A percentile compares a stretch with the other conserved stretches of the same genome.
These are phyloP conservation scores for Boeremia lycopersici DNA, from an alignment of 2,329 filamentous ascomycete species.

Conservation along the genomic window DNA sequence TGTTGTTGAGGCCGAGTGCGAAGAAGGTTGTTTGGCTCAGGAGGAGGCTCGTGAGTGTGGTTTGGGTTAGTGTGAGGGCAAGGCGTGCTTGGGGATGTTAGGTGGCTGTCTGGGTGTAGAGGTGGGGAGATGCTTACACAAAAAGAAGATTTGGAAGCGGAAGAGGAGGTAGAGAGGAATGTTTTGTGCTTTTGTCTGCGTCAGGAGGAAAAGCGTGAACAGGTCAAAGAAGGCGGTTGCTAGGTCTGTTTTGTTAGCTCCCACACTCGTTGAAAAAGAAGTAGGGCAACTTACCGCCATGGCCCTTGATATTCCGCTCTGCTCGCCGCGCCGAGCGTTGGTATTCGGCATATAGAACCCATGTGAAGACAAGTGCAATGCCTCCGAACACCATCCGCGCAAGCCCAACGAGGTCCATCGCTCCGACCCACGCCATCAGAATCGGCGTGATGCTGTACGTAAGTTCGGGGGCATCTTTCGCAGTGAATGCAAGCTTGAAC, in stretches of 20 bases:
- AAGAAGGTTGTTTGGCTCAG: constrained; percentile 87
- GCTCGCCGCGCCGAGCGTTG: constrained; percentile 27
- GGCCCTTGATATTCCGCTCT: constrained; percentile 20
- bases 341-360: constrained; percentile 40
- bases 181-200: constrained; percentile 84
- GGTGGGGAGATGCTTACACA: constrained; percentile 40
- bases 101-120: neutral
- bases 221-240: constrained; percentile 64
- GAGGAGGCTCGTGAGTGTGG: constrained; percentile 74
- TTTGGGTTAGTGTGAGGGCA: constrained; percentile 58
- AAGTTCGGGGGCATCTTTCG: constrained; percentile 85
- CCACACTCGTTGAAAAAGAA: too few relatives aligned
- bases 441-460: constrained; percentile 48
- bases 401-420: constrained; percentile 34
- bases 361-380: constrained; percentile 36
- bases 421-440: constrained; percentile 56
- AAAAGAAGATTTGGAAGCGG: constrained; percentile 63
- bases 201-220: constrained; percentile 79
- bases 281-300: constrained; percentile 32
- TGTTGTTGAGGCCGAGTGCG: constrained; percentile 86
- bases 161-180: constrained; percentile 84
- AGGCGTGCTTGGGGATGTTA: constrained; percentile 41
- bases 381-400: constrained; percentile 48
- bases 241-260: constrained; percentile 46
- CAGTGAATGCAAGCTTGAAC: constrained; percentile 91